Evolutionary conservation across 805 yeast species (phyloP).

Genomic region (Limtongia smithiae): DNA sequence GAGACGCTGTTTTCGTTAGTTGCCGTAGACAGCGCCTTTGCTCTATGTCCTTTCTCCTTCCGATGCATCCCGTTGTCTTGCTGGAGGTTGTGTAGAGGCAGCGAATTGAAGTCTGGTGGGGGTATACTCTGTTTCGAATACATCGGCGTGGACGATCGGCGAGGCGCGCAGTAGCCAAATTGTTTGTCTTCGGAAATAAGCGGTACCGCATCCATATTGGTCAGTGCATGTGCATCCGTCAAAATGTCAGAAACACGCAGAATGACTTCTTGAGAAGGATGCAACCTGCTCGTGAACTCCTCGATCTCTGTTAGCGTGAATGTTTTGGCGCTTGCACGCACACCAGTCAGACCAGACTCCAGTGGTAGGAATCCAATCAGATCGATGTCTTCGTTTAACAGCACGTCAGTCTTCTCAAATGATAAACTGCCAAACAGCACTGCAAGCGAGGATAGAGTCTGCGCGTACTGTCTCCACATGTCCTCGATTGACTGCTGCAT

Average conservation of each 20-base stretch:
- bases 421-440: slow-evolving; percentile 4
- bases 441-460: slow-evolving; percentile 9
- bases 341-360: slow-evolving; percentile 8
- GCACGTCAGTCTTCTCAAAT: slow-evolving; percentile 12
- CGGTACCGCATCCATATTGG: slow-evolving; percentile 14
- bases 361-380: slow-evolving; percentile 21
- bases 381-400: slow-evolving; percentile 26
- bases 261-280: slow-evolving; percentile 17
- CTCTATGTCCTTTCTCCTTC: not conserved
- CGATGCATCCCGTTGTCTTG: not conserved
- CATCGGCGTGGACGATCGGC: slow-evolving; percentile 1
- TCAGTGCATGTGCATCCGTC: slow-evolving; percentile 13
- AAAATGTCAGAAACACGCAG: slow-evolving; percentile 19
- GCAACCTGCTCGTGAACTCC: slow-evolving; percentile 10
- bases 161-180: slow-evolving; percentile 5
- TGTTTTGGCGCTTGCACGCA: slow-evolving; percentile 6
- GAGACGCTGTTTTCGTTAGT: slow-evolving; percentile 2
- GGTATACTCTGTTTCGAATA: not conserved
- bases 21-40: too few relatives aligned
- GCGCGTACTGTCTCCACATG: slow-evolving; percentile 16
- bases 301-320: slow-evolving; percentile 14
- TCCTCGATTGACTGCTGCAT: not conserved
- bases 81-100: not conserved
- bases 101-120: slow-evolving; percentile 10
- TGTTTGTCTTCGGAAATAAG: slow-evolving; percentile 9